Percentiles rank a stretch among this genome's conserved stretches.
These are phyloP conservation scores for Plasmodium coatneyi DNA, from an alignment of 169 alveolate species.

Conservation along the genomic window DNA sequence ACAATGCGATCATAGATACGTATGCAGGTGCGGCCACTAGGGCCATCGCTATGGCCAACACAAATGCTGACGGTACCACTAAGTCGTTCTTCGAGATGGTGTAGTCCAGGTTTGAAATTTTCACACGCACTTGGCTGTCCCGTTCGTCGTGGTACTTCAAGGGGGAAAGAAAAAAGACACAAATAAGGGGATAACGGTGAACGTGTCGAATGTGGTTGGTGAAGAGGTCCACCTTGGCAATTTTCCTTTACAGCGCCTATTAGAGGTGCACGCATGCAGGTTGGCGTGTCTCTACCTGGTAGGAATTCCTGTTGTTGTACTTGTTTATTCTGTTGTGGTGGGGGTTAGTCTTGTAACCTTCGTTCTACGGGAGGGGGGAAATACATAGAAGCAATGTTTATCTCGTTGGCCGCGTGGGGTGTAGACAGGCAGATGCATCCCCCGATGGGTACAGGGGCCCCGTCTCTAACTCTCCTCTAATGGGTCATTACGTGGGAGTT, in stretches of 20 bases:
- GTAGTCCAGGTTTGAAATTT: slow-evolving; percentile 63
- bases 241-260: not conserved
- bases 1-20: too few relatives aligned
- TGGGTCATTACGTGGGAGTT: slow-evolving; percentile 15
- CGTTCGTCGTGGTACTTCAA: slow-evolving; percentile 31
- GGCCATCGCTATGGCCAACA: not conserved
- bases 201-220: not conserved
- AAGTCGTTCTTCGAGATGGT: slow-evolving; percentile 62
- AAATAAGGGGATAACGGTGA: not conserved
- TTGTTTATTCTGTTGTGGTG: slow-evolving; percentile 44
- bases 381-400: not conserved
- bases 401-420: not conserved
- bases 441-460: not conserved
- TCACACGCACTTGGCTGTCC: slow-evolving; percentile 21
- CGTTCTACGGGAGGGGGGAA: slow-evolving; percentile 12
- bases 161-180: not conserved
- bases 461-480: not conserved
- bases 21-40: too few relatives aligned
- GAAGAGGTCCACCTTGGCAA: not conserved
- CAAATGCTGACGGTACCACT: slow-evolving; percentile 13
- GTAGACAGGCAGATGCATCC: not conserved
- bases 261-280: not conserved
- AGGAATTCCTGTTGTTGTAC: not conserved
- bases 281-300: slow-evolving; percentile 16
- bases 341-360: slow-evolving; percentile 24